Evolutionary conservation across 805 yeast genomes (phyloP).

Genomic region (Pichia thaimueangensis): DNA sequence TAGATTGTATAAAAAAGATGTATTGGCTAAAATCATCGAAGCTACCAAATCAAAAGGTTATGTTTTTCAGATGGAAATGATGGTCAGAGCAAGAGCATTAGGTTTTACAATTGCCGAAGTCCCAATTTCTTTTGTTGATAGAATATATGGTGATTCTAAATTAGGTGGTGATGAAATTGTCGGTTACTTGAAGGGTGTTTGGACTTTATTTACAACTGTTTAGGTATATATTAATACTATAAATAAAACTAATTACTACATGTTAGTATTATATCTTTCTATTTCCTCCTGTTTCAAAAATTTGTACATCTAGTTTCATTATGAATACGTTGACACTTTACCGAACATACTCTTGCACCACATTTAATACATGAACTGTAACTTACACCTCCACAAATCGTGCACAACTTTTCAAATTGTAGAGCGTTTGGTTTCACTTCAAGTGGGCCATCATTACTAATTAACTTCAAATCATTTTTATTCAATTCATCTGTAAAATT

Average conservation of each 20-base stretch:
- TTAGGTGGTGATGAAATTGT: slow-evolving; percentile 78
- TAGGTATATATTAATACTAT: slow-evolving; percentile 20
- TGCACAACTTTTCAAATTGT: slow-evolving; percentile 36
- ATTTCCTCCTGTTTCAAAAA: slow-evolving; percentile 17
- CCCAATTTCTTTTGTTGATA: slow-evolving; percentile 71
- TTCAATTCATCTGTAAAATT: slow-evolving; percentile 40
- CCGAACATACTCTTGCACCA: slow-evolving; percentile 36
- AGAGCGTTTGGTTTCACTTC: slow-evolving; percentile 30
- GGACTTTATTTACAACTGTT: slow-evolving; percentile 60
- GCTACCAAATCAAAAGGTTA: slow-evolving; percentile 72
- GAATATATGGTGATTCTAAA: slow-evolving; percentile 72
- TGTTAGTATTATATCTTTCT: not conserved
- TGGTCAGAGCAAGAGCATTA: slow-evolving; percentile 72
- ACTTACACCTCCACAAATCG: slow-evolving; percentile 40
- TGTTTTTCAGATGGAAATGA: slow-evolving; percentile 86
- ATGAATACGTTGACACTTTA: slow-evolving; percentile 35
- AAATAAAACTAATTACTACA: not conserved
- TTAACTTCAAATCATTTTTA: slow-evolving; percentile 28
- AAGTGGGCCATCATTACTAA: slow-evolving; percentile 18
- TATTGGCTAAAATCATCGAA: slow-evolving; percentile 55
- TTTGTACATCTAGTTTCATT: slow-evolving; percentile 38
- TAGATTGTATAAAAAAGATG: slow-evolving; percentile 68
- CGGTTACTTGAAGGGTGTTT: slow-evolving; percentile 70
- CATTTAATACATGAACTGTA: slow-evolving; percentile 37
- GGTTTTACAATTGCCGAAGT: slow-evolving; percentile 73